These are phyloP conservation scores for Ustanciosporium gigantosporum DNA, from an alignment of 1,284 basidiomycete species.

Conservation along the genomic window DNA sequence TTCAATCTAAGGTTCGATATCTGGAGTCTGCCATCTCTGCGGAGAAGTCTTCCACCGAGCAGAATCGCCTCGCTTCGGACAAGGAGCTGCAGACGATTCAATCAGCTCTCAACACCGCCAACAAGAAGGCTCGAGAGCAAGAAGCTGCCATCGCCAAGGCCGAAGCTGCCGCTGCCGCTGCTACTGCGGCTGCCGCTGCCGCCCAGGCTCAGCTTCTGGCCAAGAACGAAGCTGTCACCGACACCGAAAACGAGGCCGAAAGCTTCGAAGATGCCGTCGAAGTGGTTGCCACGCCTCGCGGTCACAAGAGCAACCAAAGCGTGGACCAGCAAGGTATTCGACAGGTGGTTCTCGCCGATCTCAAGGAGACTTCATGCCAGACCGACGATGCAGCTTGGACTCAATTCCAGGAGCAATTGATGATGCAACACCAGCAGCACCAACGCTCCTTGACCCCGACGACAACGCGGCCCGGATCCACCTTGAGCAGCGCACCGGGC, in stretches of 20 bases:
- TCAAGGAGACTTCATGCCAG: conserved; percentile 40
- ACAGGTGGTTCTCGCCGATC: conserved; percentile 8
- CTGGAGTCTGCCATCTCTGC: conserved; percentile 35
- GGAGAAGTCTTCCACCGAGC: conserved; percentile 35
- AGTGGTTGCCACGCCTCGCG: conserved; percentile 7
- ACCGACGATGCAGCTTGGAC: conserved; percentile 47
- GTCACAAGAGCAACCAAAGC: neutral
- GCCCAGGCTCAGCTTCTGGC: conserved; percentile 25
- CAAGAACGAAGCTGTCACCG: conserved; percentile 21
- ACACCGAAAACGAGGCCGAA: conserved; percentile 37
- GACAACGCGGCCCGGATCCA: conserved; percentile 6
- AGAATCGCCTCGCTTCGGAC: conserved; percentile 34
- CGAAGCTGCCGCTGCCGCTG: conserved; percentile 31
- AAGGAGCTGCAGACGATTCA: conserved; percentile 40
- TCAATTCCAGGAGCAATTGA: conserved; percentile 18
- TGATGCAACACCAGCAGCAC: neutral
- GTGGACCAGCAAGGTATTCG: neutral
- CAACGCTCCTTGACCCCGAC: too few species aligned
- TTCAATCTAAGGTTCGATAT: conserved; percentile 39
- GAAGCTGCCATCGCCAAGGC: conserved; percentile 26
- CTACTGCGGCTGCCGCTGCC: conserved; percentile 23
- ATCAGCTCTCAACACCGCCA: conserved; percentile 35
- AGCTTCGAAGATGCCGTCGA: conserved; percentile 17
- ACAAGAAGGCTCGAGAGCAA: conserved; percentile 36
- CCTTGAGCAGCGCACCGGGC: conserved; percentile 1